Evolutionary conservation across 2,329 filamentous ascomycete genomes (phyloP), one percentile per base, ranked within the genome.

Genomic region (Stagonosporopsis tanaceti): DNA sequence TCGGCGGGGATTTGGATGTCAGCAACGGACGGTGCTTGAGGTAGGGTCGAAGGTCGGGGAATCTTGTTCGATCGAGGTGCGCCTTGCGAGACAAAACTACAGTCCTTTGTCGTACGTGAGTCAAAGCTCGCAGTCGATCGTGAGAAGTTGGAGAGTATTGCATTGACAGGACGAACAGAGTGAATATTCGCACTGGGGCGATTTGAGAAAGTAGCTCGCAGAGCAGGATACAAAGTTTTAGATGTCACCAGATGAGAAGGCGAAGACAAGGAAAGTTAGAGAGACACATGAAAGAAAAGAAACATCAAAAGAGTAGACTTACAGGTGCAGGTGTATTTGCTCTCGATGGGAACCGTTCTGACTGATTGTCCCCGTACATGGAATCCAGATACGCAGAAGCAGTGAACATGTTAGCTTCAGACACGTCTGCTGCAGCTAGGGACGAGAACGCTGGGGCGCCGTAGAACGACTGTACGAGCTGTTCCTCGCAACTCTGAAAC

Each of bases 331-430:
- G 80, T 41, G 81, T 82, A 41, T 80, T 76, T 44, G 79, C 79
- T 62, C 81, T 66, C 35, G 77, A 79, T 6, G 67, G 68, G 50
- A 71, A 72, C 28, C 72, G 68, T 85, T 85, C 53, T 83, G 85
- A 56, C 84, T 81, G 61, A 79, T 82, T 63, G 79, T 96, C 93
- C 48, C 86, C 84, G 71, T 90, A 96, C 15, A 92, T 84, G 6
- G 84, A 85, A 53, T 97, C 93, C 53, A 97, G 82, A 74, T 94
- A 97, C 15, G 86, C 81, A 2, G 88, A 81, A 2, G 93, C 93
- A 0, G 89, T 84, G 64, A 89, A 87, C 37, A 98, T 81, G 53
- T 88, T 85, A 6, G 92, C 90, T 74, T 98, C 94, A 1, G 92
- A 93, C 0, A 87, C 80, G 75, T 98, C 94, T 37, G 90, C 89